Evolutionary conservation across 1,139 yeast species (phyloP), one percentile per base, ranked within the genome.

Genomic region (Zygoascus meyerae): DNA sequence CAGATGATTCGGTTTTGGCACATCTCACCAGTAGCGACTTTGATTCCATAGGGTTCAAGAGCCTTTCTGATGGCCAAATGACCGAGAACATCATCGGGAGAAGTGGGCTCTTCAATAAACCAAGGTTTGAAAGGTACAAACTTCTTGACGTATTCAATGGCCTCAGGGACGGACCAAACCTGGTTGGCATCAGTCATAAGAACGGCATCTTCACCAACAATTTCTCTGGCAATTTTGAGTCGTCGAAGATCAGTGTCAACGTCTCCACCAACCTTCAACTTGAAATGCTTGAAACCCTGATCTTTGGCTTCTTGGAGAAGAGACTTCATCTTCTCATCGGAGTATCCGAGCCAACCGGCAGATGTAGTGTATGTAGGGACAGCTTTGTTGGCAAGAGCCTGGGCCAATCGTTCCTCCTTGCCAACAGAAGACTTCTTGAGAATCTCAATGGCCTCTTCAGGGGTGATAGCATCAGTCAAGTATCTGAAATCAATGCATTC

Each of bases 341-440:
- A 56, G 52, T 67, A 70, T 2, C 72, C 74, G 21, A 70, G 57
- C 74, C 74, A 70, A 8, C 74, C 74, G 8, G 74, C 74, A 42
- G 71, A 63, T 8, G 74, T 70, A 34, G 74, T 69, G 51, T 70
- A 70, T 5, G 71, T 71, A 2, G 74, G 74, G 10, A 70, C 74
- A 1, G 74, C 74, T 11, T 50, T 49, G 52, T 66, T 62, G 33
- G 58, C 55, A 14, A 52, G 38, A 1, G 71, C 72, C 36, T 67
- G 69, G 42, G 63, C 43, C 17, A 70, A 33, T 42, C 71, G 54
- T 40, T 58, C 57, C 28, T 57, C 61, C 52, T 68, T 70, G 8
- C 68, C 70, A 1, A 21, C 45, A n/a, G 58, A 59, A 10, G 64
- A 59, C 38, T 59, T 54, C 40, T 57, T 52, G 45, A 68, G 59